Base-by-base conservation (phyloP, 2,329 filamentous ascomycete genomes). In the Cercospora sp. region DNA sequence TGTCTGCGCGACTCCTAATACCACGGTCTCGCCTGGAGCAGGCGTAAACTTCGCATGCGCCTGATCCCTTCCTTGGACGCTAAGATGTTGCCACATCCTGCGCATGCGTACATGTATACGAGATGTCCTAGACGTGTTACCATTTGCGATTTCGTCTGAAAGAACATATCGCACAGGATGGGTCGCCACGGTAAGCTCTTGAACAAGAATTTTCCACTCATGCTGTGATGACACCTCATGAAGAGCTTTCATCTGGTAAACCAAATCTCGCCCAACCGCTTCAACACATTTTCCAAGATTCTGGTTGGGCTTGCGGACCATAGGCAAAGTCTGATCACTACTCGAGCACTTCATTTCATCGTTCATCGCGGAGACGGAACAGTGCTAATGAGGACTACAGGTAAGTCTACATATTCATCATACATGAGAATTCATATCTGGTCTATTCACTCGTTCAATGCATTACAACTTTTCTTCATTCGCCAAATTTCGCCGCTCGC, bases 251-350 rank as follows among this genome's bases (percentile, higher is more conserved):
- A 74, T 80, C 79, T 81, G 80, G 80, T 86, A 86, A 86, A 80
- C 83, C 80, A 80, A 86, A 66, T 59, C 5, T 71, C 70, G 79
- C 79, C 81, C 81, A 86, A 79, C 85, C 84, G 82, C 80, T 71
- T 65, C 59, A 62, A 73, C 71, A 76, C 75, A 74, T 74, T 69
- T 79, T 74, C 74, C 72, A 72, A 30, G 74, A 71, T 70, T 79
- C 81, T 82, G 84, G 85, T 85, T 81, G 82, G 81, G 79, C 76
- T 77, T 85, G 84, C 82, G 78, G 82, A 82, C 55, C 76, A 76
- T 75, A 70, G 82, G 83, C 83, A 83, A 79, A 80, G 75, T 81
- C 81, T 84, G 82, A 82, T 45, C 53, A 53, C n/a, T 10, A 6
- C n/a, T 59, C 28, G 12, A 37, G 21, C 28, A 51, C 51, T 34